Percentiles rank a stretch among this genome's conserved stretches.
These are phyloP conservation scores for Ogataea corticis DNA, from an alignment of 805 yeast genomes.

Conservation along the genomic window DNA sequence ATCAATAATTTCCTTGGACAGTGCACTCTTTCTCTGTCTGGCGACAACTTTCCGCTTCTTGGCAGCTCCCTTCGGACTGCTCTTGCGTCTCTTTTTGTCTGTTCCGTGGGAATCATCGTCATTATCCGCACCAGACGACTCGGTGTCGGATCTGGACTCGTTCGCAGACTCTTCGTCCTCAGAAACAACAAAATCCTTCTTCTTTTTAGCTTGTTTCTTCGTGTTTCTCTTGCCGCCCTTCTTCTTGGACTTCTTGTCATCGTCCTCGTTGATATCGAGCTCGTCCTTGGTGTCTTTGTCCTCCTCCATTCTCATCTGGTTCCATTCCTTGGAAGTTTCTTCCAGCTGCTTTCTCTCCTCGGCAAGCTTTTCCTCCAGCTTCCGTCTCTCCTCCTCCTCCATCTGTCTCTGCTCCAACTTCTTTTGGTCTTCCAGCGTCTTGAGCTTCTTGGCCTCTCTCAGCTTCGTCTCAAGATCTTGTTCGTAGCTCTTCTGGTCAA, in stretches of 20 bases:
- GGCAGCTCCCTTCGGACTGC: constrained; percentile 4
- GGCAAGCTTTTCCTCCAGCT: constrained; percentile 44
- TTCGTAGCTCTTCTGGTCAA: constrained; percentile 73
- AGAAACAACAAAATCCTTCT: constrained; percentile 37
- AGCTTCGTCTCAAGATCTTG: constrained; percentile 56
- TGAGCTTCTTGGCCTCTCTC: constrained; percentile 67
- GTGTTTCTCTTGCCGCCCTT: constrained; percentile 28
- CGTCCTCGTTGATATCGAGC: constrained; percentile 36
- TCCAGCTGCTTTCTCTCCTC: constrained; percentile 52
- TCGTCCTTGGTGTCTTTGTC: constrained; percentile 37
- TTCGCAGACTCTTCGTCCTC: constrained; percentile 41
- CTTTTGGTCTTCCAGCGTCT: constrained; percentile 54
- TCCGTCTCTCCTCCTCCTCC: constrained; percentile 44
- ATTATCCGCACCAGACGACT: constrained; percentile 13
- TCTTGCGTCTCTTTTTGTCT: constrained; percentile 15
- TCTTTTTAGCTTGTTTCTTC: constrained; percentile 26
- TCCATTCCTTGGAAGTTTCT: constrained; percentile 59
- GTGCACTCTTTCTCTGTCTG: constrained; percentile 22
- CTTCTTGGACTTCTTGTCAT: constrained; percentile 32
- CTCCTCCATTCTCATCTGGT: constrained; percentile 39
- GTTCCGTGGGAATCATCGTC: constrained; percentile 15
- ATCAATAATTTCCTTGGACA: constrained; percentile 32
- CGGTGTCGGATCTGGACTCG: constrained; percentile 15
- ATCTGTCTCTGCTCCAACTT: constrained; percentile 44
- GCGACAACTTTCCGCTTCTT: constrained; percentile 4